phyloP scores from a whole-genome alignment of 2,329 filamentous ascomycete genomes.

The Teratosphaeria nubilosa region DNA sequence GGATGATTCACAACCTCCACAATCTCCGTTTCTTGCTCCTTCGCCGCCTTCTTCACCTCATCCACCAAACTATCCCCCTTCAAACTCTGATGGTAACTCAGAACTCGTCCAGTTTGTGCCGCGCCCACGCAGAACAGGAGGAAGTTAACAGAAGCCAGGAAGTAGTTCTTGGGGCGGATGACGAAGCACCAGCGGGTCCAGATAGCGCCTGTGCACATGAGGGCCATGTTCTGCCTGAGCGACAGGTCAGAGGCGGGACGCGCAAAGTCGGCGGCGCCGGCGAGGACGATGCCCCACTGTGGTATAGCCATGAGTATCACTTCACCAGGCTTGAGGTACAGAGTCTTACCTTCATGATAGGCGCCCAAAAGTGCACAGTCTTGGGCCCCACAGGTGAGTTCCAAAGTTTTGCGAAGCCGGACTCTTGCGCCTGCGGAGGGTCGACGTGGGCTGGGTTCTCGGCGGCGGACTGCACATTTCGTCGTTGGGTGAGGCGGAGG shows the following conservation, averaged over 20 bases:
- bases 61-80: slow-evolving; percentile 40
- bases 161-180: slow-evolving; percentile 85
- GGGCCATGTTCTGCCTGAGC: slow-evolving; percentile 79
- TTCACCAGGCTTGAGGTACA: not conserved
- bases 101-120: slow-evolving; percentile 71
- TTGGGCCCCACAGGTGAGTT: slow-evolving; percentile 41
- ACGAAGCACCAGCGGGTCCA: slow-evolving; percentile 99
- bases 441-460: slow-evolving; percentile 24
- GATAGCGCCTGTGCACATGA: slow-evolving; percentile 85
- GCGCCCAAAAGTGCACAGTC: slow-evolving; percentile 99
- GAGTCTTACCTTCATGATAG: slow-evolving; percentile 68
- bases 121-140: slow-evolving; percentile 84
- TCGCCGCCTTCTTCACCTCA: slow-evolving; percentile 5
- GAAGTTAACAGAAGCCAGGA: slow-evolving; percentile 95
- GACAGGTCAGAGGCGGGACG: slow-evolving; percentile 90
- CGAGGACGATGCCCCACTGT: slow-evolving; percentile 84
- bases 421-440: slow-evolving; percentile 12
- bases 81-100: slow-evolving; percentile 51
- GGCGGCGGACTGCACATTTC: slow-evolving; percentile 54
- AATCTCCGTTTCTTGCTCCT: slow-evolving; percentile 3
- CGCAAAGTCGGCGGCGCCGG: slow-evolving; percentile 82
- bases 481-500: slow-evolving; percentile 47
- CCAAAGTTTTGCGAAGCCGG: slow-evolving; percentile 59
- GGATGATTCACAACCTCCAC: slow-evolving; percentile 8
- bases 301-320: not conserved